Evolutionary conservation across 2,329 filamentous ascomycete genomes (phyloP).

Genomic region (Ophioceras dolichostomum): DNA sequence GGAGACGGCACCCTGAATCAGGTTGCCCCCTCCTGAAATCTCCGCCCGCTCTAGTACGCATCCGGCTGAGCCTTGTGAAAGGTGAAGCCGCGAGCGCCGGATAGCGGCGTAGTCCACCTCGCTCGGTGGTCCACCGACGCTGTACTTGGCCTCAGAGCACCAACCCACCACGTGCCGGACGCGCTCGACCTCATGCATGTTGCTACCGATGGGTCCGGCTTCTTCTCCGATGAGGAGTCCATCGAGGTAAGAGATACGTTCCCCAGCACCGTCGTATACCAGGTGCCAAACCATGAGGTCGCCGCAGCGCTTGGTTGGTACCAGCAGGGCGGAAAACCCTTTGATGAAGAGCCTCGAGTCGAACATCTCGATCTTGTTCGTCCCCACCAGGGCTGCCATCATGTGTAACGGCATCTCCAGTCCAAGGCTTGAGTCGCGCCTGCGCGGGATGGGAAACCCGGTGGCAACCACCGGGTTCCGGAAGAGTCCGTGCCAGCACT

Average conservation of each 20-base stretch:
- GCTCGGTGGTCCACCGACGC: background rate
- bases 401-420: constrained; percentile 5
- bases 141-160: background rate
- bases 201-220: background rate
- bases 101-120: background rate
- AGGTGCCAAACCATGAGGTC: constrained; percentile 4
- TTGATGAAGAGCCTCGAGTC: constrained; percentile 2
- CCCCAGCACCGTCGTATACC: background rate
- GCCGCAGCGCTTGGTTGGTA: background rate
- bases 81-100: background rate
- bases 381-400: constrained; percentile 2
- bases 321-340: constrained; percentile 4
- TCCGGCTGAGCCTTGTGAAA: background rate
- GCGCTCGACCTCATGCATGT: background rate
- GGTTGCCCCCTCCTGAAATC: background rate
- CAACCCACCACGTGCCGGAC: constrained; percentile 3
- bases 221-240: background rate
- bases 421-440: background rate
- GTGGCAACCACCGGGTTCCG: constrained; percentile 1
- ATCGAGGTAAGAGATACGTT: constrained; percentile 1
- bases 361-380: background rate
- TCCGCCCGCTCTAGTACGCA: background rate
- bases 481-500: constrained; percentile 5
- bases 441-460: constrained; percentile 4
- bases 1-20: background rate